Percentiles rank a stretch among this genome's conserved stretches.
phyloP scores from a whole-genome alignment of 768 basidiomycete genomes.

The Calocybe indica region DNA sequence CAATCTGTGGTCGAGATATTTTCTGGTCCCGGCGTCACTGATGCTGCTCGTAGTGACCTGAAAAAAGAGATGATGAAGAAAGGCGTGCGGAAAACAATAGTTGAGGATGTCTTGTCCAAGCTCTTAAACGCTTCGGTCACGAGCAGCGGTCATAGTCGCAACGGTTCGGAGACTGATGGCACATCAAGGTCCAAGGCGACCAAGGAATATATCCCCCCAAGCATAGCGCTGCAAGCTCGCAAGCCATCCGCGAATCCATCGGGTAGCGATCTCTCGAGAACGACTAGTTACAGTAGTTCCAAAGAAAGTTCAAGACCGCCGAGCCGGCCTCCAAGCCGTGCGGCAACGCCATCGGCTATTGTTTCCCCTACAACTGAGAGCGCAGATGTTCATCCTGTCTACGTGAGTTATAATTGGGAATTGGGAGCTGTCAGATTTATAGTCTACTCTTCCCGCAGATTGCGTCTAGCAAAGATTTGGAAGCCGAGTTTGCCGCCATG shows the following conservation, averaged over 20 bases:
- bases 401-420: constrained; percentile 39
- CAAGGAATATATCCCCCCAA: constrained; percentile 70
- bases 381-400: constrained; percentile 55
- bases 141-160: constrained; percentile 41
- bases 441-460: constrained; percentile 41
- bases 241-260: constrained; percentile 25
- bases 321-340: constrained; percentile 43
- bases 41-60: constrained; percentile 85
- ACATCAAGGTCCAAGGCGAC: constrained; percentile 27
- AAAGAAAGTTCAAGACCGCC: constrained; percentile 49
- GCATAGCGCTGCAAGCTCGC: constrained; percentile 53
- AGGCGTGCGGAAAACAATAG: constrained; percentile 80
- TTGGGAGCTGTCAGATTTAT: neutral
- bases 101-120: constrained; percentile 71
- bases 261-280: constrained; percentile 31
- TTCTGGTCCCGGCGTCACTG: constrained; percentile 73
- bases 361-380: constrained; percentile 33
- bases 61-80: constrained; percentile 90
- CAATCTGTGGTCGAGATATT: constrained; percentile 81
- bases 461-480: constrained; percentile 80
- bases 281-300: constrained; percentile 42
- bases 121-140: constrained; percentile 44
- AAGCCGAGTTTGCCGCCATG: constrained; percentile 80
- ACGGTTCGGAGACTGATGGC: constrained; percentile 59
- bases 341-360: constrained; percentile 36